Evolutionary conservation across 2,329 filamentous ascomycete species (phyloP).

Genomic region (Scolecobasidium constrictum): DNA sequence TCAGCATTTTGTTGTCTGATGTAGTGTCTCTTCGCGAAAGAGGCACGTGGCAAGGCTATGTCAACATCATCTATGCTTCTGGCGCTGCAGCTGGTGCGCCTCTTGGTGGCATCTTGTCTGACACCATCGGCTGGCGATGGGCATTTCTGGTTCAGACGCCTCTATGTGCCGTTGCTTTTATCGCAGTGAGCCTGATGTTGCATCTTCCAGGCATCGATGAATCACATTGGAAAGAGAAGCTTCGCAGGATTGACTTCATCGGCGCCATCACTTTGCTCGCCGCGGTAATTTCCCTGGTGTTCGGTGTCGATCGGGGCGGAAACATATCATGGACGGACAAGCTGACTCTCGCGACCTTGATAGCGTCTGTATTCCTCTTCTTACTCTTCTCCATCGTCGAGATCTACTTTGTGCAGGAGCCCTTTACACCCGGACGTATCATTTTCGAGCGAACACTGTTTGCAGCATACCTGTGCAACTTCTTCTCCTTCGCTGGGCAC

Average conservation of each 20-base stretch:
- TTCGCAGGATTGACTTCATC: constrained; percentile 60
- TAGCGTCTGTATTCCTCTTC: constrained; percentile 48
- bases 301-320: constrained; percentile 62
- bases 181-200: constrained; percentile 52
- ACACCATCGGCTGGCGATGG: constrained; percentile 68
- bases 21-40: constrained; percentile 58
- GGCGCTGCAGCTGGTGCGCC: constrained; percentile 62
- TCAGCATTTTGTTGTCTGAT: constrained; percentile 60
- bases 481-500: constrained; percentile 56
- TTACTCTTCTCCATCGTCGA: constrained; percentile 59
- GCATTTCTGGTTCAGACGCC: constrained; percentile 63
- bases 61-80: constrained; percentile 61
- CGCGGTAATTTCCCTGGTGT: constrained; percentile 54
- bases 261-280: constrained; percentile 56
- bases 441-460: constrained; percentile 58
- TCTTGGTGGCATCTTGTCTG: constrained; percentile 58
- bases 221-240: constrained; percentile 53
- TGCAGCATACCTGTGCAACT: constrained; percentile 59
- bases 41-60: constrained; percentile 62
- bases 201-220: constrained; percentile 48
- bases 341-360: constrained; percentile 47
- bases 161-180: constrained; percentile 53
- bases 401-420: constrained; percentile 53
- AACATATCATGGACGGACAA: constrained; percentile 57
- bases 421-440: constrained; percentile 65